Conservation (phyloP, 441 rosid species). For the Pelargonium citronellum region DNA sequence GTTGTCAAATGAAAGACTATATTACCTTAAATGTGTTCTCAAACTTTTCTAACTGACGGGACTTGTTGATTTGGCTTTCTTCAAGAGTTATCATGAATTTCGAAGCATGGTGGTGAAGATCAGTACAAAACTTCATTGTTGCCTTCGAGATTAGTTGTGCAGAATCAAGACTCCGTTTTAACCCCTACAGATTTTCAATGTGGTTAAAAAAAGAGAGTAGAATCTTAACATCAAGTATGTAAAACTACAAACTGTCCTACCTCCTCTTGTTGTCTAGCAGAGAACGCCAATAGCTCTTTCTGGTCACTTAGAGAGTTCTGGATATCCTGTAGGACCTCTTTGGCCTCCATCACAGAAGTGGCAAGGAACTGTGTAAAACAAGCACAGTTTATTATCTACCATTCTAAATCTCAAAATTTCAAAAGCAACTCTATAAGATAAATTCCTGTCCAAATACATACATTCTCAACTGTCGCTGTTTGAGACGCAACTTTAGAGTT, state of each 20-base stretch:
- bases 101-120: conserved; percentile 54
- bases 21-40: conserved; percentile 59
- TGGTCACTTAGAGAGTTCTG: conserved; percentile 59
- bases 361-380: conserved; percentile 49
- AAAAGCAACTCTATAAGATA: conserved; percentile 2
- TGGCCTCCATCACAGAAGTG: conserved; percentile 45
- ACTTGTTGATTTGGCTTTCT: conserved; percentile 46
- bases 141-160: conserved; percentile 58
- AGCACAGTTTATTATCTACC: conserved; percentile 2
- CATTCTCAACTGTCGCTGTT: conserved; percentile 45
- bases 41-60: conserved; percentile 44
- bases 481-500: conserved; percentile 40
- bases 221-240: neutral
- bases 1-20: neutral
- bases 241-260: conserved; percentile 24
- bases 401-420: neutral
- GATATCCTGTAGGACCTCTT: conserved; percentile 44
- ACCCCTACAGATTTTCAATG: conserved; percentile 37
- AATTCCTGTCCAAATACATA: conserved; percentile 27
- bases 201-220: conserved; percentile 1
- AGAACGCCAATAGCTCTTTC: conserved; percentile 46
- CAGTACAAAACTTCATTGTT: conserved; percentile 42
- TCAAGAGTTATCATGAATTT: conserved; percentile 36
- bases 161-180: conserved; percentile 47
- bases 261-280: conserved; percentile 63